Evolutionary conservation across 805 yeast species (phyloP).

Genomic region (Jamesozyma gamospora): DNA sequence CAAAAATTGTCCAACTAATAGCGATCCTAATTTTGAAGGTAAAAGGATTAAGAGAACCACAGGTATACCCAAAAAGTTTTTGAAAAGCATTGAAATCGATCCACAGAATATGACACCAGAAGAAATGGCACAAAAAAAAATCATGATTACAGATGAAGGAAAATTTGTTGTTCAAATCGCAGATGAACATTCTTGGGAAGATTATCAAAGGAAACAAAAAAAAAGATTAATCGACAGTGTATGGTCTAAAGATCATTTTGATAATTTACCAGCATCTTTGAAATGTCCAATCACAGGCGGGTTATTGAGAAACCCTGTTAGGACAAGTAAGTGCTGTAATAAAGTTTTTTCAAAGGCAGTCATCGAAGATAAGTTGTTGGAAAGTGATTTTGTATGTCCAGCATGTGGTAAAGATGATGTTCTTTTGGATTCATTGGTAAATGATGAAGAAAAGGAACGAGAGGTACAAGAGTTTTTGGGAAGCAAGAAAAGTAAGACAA

Average conservation of each 20-base stretch:
- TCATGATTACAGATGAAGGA: conserved; percentile 89
- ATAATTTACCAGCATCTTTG: conserved; percentile 43
- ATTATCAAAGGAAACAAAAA: conserved; percentile 58
- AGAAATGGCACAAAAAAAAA: conserved; percentile 44
- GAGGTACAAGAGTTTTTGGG: conserved; percentile 43
- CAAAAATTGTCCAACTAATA: conserved; percentile 87
- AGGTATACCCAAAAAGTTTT: conserved; percentile 91
- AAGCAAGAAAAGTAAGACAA: neutral
- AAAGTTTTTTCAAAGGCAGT: conserved; percentile 48
- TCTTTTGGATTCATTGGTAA: conserved; percentile 58
- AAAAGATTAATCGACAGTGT: conserved; percentile 27
- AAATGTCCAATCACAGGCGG: conserved; percentile 63
- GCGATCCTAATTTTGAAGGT: conserved; percentile 90
- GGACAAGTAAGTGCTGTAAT: conserved; percentile 69
- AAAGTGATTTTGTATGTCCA: conserved; percentile 85
- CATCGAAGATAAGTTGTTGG: conserved; percentile 59
- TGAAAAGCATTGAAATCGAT: conserved; percentile 61
- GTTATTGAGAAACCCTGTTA: conserved; percentile 60
- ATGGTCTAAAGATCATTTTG: conserved; percentile 37
- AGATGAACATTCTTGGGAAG: conserved; percentile 83
- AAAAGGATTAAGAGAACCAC: conserved; percentile 85
- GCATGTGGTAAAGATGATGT: conserved; percentile 68
- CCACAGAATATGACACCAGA: conserved; percentile 51
- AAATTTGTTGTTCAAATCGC: conserved; percentile 94
- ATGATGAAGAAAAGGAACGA: conserved; percentile 49